These are phyloP conservation scores for Dictyostelium intermedium DNA, from an alignment of 78 protist genomes.

Conservation along the genomic window DNA sequence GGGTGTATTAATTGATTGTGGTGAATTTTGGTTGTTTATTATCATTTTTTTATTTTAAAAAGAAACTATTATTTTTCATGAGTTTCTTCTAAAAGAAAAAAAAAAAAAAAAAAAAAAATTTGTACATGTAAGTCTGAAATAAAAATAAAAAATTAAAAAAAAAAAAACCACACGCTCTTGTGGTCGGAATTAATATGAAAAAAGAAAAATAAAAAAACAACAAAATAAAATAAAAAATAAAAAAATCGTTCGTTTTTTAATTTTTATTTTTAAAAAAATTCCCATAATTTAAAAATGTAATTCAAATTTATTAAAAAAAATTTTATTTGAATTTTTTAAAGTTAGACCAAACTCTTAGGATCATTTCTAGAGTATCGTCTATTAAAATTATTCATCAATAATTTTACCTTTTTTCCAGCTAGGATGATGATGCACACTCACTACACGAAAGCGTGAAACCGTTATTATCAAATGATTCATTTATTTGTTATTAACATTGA, in stretches of 20 bases:
- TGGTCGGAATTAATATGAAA: no score
- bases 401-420: background rate
- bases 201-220: no score
- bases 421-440: background rate
- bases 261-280: no score
- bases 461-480: background rate
- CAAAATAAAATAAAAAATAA: no score
- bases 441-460: background rate
- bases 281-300: background rate
- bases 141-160: no score
- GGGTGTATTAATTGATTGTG: background rate
- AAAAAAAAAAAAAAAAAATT: no score
- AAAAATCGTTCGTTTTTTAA: background rate
- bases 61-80: no score
- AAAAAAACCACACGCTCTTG: no score
- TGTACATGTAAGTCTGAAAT: no score
- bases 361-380: background rate
- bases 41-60: background rate
- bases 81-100: no score
- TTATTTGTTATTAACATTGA: background rate
- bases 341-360: conserved; percentile 3
- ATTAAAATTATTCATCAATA: background rate
- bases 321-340: no score
- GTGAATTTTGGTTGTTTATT: background rate
- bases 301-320: no score